Base-by-base conservation (phyloP, 768 basidiomycete genomes). In the Cystofilobasidium capitatum region DNA sequence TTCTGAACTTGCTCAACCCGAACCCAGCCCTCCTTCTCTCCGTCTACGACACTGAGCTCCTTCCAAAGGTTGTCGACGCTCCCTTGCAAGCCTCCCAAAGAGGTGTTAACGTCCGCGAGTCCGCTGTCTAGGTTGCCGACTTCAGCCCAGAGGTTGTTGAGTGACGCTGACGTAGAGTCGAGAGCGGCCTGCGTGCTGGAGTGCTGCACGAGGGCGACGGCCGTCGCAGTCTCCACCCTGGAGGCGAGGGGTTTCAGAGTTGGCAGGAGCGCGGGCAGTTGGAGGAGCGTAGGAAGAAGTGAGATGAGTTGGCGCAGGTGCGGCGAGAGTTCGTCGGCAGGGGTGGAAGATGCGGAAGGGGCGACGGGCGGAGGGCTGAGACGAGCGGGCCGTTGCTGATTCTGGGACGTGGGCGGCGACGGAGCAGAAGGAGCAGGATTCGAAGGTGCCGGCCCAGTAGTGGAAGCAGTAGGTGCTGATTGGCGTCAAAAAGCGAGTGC, bases 91-190 rank as follows among this genome's bases (percentile, higher is more conserved):
- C 7, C n/a, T 1, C 20, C 51, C 29, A 55, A 6, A 26, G 51
- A 22, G 2, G 6, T 2, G 16, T 33, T 17, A 6, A 55, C 13
- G 4, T 55, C 31, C 3, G 2, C n/a, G 12, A 55, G 51, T 31
- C 51, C 29, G 51, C 29, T 20, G 17, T 55, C 51, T 8, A 31
- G 14, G 2, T 3, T 17, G 51, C 51, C 51, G 17, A 55, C 10
- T 31, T 55, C 51, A 31, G 29, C 51, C 51, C 51, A 55, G 13
- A 55, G 29, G 31, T 33, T 55, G 51, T 55, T n/a, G 51, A 55
- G 51, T 31, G 51, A 55, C 16, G 51, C 26, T 3, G 51, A 55
- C 51, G 29, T 31, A 26, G 51, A 31, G 5, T 3, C 14, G 51
- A 33, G 6, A 6, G 51, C 6, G 7, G 29, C 6, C 29, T 55